Evolutionary conservation across 2,329 filamentous ascomycete species (phyloP), one percentile per base, ranked within the genome.

Genomic region (Aspergillus awamori): DNA sequence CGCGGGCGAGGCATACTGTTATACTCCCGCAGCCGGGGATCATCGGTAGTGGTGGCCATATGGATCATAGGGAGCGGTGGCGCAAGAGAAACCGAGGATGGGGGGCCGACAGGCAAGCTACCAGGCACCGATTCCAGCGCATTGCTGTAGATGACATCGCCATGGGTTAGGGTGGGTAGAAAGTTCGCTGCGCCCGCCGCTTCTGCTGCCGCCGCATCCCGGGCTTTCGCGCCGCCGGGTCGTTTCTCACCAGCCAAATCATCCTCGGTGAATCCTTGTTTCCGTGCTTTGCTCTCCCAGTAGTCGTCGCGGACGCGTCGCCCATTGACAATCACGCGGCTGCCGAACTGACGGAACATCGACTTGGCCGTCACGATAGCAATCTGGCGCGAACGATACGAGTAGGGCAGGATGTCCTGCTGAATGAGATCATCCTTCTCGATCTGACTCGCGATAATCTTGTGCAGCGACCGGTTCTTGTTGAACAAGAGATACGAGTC

Each of bases 401-500:
- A 97, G 77, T 98, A 99, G 0, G 95, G 95, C 20, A 99, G 82
- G 60, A 98, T 96, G 72, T 98, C 95, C 80, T 98, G 93, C 65
- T 89, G 84, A 53, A 99, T 97, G 15, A 99, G 83, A 72, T 98
- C 93, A 76, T 99, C 95, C 82, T 99, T 99, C 76, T 99, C 95
- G 28, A 89, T 83, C 75, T 98, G 94, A 64, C 90, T 96, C 60
- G 94, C 94, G 70, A 99, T 99, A 73, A 99, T 99, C 80, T 99
- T 99, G 83, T 87, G 96, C 8, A 99, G 82, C 2, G 95, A 98
- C 67, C 94, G 86, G 77, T 99, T 98, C 81, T 98, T 97, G 84
- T 98, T 98, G 82, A 99, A 99, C 15, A 99, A 82, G 38, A 99
- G 83, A 76, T 99, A 99, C n/a, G 93, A 97, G 77, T 99, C 95